Evolutionary conservation across 805 yeast species (phyloP).

Genomic region (Saccharomycopsis sp.): DNA sequence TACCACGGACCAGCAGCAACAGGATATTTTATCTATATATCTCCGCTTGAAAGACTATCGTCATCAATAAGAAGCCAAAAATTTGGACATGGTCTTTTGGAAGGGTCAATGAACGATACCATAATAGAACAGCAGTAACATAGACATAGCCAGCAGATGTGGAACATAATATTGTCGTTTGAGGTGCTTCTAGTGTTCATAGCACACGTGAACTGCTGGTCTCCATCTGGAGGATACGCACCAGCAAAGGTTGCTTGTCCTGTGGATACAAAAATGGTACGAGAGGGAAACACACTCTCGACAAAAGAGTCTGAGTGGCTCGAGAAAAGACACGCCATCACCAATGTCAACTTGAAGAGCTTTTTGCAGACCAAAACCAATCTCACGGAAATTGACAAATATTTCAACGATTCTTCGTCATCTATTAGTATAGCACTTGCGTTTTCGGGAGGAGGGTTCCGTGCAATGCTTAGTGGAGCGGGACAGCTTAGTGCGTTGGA

Average conservation of each 20-base stretch:
- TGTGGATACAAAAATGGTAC: slow-evolving; percentile 32
- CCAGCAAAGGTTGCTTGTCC: slow-evolving; percentile 51
- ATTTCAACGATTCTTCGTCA: slow-evolving; percentile 31
- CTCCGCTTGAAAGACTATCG: too few relatives aligned
- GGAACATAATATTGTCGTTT: neutral
- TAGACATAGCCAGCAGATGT: neutral
- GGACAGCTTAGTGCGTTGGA: slow-evolving; percentile 78
- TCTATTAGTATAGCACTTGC: slow-evolving; percentile 47
- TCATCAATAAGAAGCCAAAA: too few relatives aligned
- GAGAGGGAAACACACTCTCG: slow-evolving; percentile 45
- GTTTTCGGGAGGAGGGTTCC: slow-evolving; percentile 81
- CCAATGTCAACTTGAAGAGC: slow-evolving; percentile 38
- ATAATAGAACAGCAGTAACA: neutral
- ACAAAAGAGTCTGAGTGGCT: slow-evolving; percentile 48
- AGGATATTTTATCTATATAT: too few relatives aligned
- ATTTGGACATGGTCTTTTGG: too few relatives aligned
- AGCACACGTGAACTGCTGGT: neutral
- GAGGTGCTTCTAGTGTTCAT: neutral
- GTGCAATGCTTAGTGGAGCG: slow-evolving; percentile 84
- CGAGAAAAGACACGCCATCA: slow-evolving; percentile 37
- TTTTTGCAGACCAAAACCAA: slow-evolving; percentile 37
- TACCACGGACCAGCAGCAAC: too few relatives aligned
- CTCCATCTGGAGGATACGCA: slow-evolving; percentile 7
- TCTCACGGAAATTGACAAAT: slow-evolving; percentile 31
- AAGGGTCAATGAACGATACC: neutral